Base-by-base conservation (phyloP, 805 yeast species). In the Candida maris region DNA sequence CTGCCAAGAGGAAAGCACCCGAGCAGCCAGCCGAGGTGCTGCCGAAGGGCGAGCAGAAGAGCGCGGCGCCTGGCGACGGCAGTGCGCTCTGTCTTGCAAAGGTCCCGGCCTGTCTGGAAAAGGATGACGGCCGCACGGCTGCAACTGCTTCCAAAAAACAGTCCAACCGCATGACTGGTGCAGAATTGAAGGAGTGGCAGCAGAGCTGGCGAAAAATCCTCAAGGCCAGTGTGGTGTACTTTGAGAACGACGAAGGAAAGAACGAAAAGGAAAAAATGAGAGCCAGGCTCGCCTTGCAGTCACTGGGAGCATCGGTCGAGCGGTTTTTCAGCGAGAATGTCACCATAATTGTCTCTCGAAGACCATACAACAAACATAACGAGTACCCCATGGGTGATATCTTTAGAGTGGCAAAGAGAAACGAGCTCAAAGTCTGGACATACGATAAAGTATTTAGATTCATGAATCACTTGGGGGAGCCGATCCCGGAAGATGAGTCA, bases 381-480 rank as follows among this genome's bases (percentile, higher is more conserved):
- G 67, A 56, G 9, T 75, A 79, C 54, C 68, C 62, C 55, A 43
- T 60, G 49, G 59, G 74, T 40, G 95, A 89, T 56, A 77, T 86
- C 6, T 73, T 87, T 47, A 67, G 73, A 35, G 72, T 77, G 44
- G 94, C 89, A 4, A 57, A 63, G 21, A 68, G 66, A 32, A 71
- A 70, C 35, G 77, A 76, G 42, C 74, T 83, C 58, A 86, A 89
- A 57, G 83, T 89, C 17, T 91, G 97, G 96, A 77, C 81, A 26
- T 80, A 76, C 51, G 95, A 86, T 38, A 91, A 89, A 59, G 87
- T 89, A 2, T 73, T 79, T 51, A 65, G 96, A 34, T 89, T 89
- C 52, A 69, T 88, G 57, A 73, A 70, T 42, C 77, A 85, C 57
- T 63, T 85, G 49, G 79, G 77, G 32, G 78, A 52, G 36, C 52